Base-by-base conservation (phyloP, 2,329 filamentous ascomycete species). In the Xylaria arbuscula region DNA sequence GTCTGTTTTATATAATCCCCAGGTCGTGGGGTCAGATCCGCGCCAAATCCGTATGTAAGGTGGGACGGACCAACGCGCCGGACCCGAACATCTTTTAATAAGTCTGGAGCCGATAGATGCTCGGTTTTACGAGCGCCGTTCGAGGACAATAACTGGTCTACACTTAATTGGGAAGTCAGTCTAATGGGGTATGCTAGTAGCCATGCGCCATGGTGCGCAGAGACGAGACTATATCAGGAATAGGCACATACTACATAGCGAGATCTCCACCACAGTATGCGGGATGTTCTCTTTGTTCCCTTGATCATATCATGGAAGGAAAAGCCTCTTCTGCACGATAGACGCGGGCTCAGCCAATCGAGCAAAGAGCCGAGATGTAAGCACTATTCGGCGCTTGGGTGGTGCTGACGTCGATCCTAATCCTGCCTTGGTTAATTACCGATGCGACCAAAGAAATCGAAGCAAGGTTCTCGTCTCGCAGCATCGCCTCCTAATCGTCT, bases 341-440 rank as follows among this genome's bases (percentile, higher is more conserved):
- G 22, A 24, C 61, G 19, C 54, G 22, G 24, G 4, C 28, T 32
- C 22, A 34, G 45, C 47, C 54, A 59, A 64, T 64, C 6, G 24
- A 53, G 62, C n/a, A 47, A 34, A 17, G 24, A 34, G 9, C 62
- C 62, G 48, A 54, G n/a, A 38, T 11, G 28, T 19, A 50, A n/a
- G 50, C 56, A 54, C 38, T 13, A 34, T 45, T 57, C 28, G 38
- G 62, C 36, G 22, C 34, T 38, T 48, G 48, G 32, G 28, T 34
- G 28, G 47, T 19, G 55, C 62, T 60, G 24, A 65, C 28, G 55
- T 38, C 36, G 55, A 60, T 65, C 62, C 5, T 28, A 38, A 59
- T 54, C 22, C 55, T 57, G 38, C 38, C 28, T 24, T 15, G 28
- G 28, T 22, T 28, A 42, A 47, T 42, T 45, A 55, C 56, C 55